A percentile compares a stretch with the other conserved stretches of the same genome.
phyloP scores from a whole-genome alignment of 225 moss, liverwort and hornwort species.

The Pseudoscleropodium purum region DNA sequence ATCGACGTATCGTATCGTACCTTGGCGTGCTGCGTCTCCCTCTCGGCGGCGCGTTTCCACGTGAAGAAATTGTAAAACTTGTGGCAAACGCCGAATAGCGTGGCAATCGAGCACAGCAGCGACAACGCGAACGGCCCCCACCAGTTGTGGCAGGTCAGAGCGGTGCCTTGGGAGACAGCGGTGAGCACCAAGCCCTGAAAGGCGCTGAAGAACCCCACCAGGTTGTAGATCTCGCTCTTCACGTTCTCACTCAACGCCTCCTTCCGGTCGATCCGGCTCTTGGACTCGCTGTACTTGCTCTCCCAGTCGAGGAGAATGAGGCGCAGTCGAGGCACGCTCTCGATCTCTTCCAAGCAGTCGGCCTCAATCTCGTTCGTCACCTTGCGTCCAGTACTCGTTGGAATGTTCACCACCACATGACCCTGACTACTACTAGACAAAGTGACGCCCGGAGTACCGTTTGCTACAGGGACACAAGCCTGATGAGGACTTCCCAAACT shows the following conservation, averaged over 20 bases:
- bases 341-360: slow-evolving; percentile 1
- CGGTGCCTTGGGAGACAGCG: neutral
- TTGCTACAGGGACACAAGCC: neutral
- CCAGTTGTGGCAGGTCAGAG: neutral
- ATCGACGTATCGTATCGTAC: neutral
- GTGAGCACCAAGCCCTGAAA: slow-evolving; percentile 23
- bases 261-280: slow-evolving; percentile 13
- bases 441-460: neutral
- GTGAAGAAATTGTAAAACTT: slow-evolving; percentile 4
- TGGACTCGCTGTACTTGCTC: slow-evolving; percentile 6
- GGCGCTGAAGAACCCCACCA: slow-evolving; percentile 16
- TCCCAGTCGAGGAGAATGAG: neutral
- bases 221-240: slow-evolving; percentile 9
- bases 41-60: neutral
- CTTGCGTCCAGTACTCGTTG: neutral
- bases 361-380: slow-evolving; percentile 10
- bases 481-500: neutral
- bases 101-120: neutral
- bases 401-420: neutral
- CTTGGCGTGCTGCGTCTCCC: neutral
- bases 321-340: neutral
- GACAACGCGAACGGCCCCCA: slow-evolving; percentile 8
- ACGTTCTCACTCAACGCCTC: neutral
- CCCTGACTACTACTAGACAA: neutral
- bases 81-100: neutral